Evolutionary conservation across 805 yeast species (phyloP), one percentile per base, ranked within the genome.

Genomic region (Yamadazyma olivae): DNA sequence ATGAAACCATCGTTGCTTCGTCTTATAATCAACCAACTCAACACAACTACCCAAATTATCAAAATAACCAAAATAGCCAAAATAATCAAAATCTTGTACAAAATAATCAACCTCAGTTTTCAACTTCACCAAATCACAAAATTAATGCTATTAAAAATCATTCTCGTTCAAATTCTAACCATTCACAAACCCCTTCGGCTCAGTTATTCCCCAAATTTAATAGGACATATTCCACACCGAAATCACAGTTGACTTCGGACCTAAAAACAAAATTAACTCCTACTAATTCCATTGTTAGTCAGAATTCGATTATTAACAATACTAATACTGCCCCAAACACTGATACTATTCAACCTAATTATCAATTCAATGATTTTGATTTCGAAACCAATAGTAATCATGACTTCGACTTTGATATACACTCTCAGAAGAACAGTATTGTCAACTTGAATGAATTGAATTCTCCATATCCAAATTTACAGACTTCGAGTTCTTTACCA

Each of bases 391-490:
- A 30, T 14, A 8, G 8, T n/a, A 34, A 35, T n/a, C 10, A 23
- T 24, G 31, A 33, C 22, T 36, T 31, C 17, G 32, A 35, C 15
- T 30, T 35, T 13, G 39, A 30, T 13, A 17, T 34, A 10, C 43
- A 40, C 27, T 41, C 45, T n/a, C 43, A 44, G 26, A 39, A 41
- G 15, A 36, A 33, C 21, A 39, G 44, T 20, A 28, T 44, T 5
- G 33, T 39, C 5, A 44, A 41, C 22, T 14, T 41, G 15, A 27
- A 25, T 17, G 48, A 44, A 9, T 6, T 27, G 32, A 22, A 28
- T 23, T 22, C 27, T 3, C 39, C 35, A 10, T 32, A 36, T 17
- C 32, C 17, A 2, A 27, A 32, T 3, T 22, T 21, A 10, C 39
- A 41, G 2, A 25, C 29, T 10, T 32, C 43, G 3, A 25, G 30